Base-by-base conservation (phyloP, 768 basidiomycete species). In the Podaxis mareebaensis region DNA sequence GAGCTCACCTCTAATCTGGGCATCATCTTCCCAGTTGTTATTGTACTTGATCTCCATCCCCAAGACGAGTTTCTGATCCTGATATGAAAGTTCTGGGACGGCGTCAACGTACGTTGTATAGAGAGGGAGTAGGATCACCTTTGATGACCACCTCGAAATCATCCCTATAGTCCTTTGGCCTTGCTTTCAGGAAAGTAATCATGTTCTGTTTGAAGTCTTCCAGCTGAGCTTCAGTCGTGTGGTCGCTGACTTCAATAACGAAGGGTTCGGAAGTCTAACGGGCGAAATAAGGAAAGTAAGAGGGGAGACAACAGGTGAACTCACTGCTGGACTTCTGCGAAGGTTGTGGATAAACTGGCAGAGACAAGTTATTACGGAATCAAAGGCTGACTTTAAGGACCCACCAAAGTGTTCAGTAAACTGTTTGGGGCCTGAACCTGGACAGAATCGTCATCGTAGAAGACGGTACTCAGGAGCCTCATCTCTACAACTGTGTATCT, bases 1-100 rank as follows among this genome's bases (percentile, higher is more conserved):
- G 20, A 39, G n/a, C 58, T 51, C 30, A 59, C 58, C 46, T 59
- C 58, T n/a, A 46, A 51, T n/a, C 13, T 38, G 28, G 12, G 6
- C n/a, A 22, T 51, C 36, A 13, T 28, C 36, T 51, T 59, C 30
- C 58, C 58, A 59, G 58, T 49, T 59, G 30, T 59, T 59, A 15
- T 59, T 59, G n/a, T 59, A 59, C 8, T 59, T 59, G 46, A 59
- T 59, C n/a, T 59, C 58, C 58, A 59, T 49, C 5, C 15, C 22
- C 17, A 59, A 40, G 12, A 26, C 46, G 7, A 59, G 44, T 20
- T 49, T 59, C 4, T 46, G 58, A 4, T 22, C 17, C 6, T 49
- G 33, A 49, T 30, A 36, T 17, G 58, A 59, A 7, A 59, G 26
- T 26, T 51, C 58, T 59, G 20, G 28, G 48, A 13, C 20, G 20